Conservation (phyloP, 2,329 filamentous ascomycete species). For the Verticillium longisporum region DNA sequence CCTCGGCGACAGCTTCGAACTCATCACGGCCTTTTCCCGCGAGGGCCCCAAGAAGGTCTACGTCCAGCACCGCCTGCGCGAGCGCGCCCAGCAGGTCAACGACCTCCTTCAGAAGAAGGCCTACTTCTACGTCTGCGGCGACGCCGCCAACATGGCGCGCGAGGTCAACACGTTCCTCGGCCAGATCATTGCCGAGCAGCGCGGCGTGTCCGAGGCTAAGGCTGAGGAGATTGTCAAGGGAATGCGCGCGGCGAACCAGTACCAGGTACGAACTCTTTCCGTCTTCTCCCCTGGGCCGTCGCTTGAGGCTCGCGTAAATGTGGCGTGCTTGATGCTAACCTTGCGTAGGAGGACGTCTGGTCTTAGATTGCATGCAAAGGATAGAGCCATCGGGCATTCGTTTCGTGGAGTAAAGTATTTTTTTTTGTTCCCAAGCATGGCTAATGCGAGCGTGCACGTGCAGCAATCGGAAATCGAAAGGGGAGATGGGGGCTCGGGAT, state of each 20-base stretch:
- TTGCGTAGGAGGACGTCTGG: slow-evolving; percentile 62
- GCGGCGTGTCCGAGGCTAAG: slow-evolving; percentile 76
- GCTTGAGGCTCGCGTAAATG: background rate
- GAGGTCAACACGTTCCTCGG: slow-evolving; percentile 84
- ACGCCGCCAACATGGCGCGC: slow-evolving; percentile 93
- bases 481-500: background rate
- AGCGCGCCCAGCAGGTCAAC: slow-evolving; percentile 78
- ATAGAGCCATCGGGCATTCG: background rate
- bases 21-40: slow-evolving; percentile 94
- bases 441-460: background rate
- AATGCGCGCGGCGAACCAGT: slow-evolving; percentile 91
- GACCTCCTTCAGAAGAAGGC: slow-evolving; percentile 79
- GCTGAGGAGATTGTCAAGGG: slow-evolving; percentile 95
- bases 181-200: slow-evolving; percentile 79
- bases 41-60: slow-evolving; percentile 86
- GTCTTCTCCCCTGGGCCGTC: background rate
- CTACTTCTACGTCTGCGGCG: slow-evolving; percentile 97
- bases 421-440: background rate
- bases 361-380: slow-evolving; percentile 36
- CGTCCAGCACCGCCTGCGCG: slow-evolving; percentile 86
- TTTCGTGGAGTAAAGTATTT: background rate
- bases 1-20: slow-evolving; percentile 81
- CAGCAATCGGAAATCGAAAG: background rate
- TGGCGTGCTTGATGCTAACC: slow-evolving; percentile 20
- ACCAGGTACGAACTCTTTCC: slow-evolving; percentile 61